Base-by-base conservation (phyloP, 2,329 filamentous ascomycete genomes). In the Pestalotiopsis sp. region DNA sequence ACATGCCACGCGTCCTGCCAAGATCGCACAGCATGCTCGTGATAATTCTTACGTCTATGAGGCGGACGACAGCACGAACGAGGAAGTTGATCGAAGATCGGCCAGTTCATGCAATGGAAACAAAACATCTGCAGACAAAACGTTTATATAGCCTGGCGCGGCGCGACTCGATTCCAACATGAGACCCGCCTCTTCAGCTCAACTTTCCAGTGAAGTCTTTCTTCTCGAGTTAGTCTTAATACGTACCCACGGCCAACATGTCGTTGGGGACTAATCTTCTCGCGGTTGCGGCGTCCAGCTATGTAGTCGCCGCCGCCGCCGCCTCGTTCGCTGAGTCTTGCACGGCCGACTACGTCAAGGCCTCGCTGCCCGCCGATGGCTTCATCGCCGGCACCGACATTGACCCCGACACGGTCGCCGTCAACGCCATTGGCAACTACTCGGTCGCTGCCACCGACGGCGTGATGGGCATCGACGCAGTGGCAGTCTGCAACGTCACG, bases 401-500 rank as follows among this genome's bases (percentile, higher is more conserved):
- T 14, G 26, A 26, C 26, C n/a, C 38, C 9, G 30, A 48, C 62
- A 24, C 62, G 11, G 39, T 64, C 17, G 24, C 62, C 13, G 62
- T 55, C 24, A 64, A 64, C 30, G 62, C 62, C 20, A 55, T 64
- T 30, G 44, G 39, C 22, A 64, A 64, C 39, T 64, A 48, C 22
- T 38, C 62, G 17, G n/a, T 26, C 14, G 62, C 38, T 2, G 38
- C 62, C 24, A 48, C 26, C 30, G 22, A 35, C 24, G 39, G 38
- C n/a, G 24, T 48, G 11, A 13, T 30, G 24, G 62, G 22, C n/a
- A 20, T 30, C 11, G 38, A 30, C 10, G 44, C 39, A 5, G 39
- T 55, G 13, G 62, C 22, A 4, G 38, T 64, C 4, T 64, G 62
- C 40, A 64, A 64, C n/a, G 62, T 64, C 44, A 64, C 62, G 20